Percentiles rank a stretch among this genome's conserved stretches.
These are phyloP conservation scores for Phytophthora podocarpi DNA, from an alignment of 352 stramenopile genomes.

Conservation along the genomic window DNA sequence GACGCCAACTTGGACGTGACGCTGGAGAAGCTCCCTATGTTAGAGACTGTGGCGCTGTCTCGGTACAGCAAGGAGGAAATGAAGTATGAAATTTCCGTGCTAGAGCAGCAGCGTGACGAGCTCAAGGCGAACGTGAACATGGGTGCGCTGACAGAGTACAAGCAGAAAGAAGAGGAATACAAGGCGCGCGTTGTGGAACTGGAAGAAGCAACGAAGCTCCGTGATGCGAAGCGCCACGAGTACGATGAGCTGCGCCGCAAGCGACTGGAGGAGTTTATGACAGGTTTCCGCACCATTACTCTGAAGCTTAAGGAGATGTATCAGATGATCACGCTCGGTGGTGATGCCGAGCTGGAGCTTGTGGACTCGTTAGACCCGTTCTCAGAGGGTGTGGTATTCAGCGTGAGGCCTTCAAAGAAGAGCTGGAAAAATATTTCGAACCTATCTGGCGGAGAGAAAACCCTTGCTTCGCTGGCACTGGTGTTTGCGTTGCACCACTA, in stretches of 20 bases:
- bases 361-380: conserved; percentile 99
- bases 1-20: conserved; percentile 44
- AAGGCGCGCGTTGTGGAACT: conserved; percentile 93
- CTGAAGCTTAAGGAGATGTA: conserved; percentile 99
- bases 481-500: conserved; percentile 99
- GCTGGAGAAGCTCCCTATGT: conserved; percentile 71
- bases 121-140: conserved; percentile 96
- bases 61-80: conserved; percentile 92
- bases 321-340: conserved; percentile 97
- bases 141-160: conserved; percentile 90
- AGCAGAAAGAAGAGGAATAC: conserved; percentile 96
- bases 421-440: conserved; percentile 99
- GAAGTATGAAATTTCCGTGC: conserved; percentile 93
- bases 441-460: conserved; percentile 99
- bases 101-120: conserved; percentile 93
- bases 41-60: conserved; percentile 78
- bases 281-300: conserved; percentile 98
- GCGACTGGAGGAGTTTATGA: conserved; percentile 99
- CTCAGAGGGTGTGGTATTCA: conserved; percentile 99
- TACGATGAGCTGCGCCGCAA: conserved; percentile 97
- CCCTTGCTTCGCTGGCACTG: conserved; percentile 97
- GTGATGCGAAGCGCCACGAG: conserved; percentile 92
- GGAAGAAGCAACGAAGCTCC: conserved; percentile 92
- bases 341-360: conserved; percentile 98
- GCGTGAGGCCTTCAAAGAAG: conserved; percentile 99